Conservation (phyloP, 1,284 basidiomycete species). For the Microstroma glucosiphilum region DNA sequence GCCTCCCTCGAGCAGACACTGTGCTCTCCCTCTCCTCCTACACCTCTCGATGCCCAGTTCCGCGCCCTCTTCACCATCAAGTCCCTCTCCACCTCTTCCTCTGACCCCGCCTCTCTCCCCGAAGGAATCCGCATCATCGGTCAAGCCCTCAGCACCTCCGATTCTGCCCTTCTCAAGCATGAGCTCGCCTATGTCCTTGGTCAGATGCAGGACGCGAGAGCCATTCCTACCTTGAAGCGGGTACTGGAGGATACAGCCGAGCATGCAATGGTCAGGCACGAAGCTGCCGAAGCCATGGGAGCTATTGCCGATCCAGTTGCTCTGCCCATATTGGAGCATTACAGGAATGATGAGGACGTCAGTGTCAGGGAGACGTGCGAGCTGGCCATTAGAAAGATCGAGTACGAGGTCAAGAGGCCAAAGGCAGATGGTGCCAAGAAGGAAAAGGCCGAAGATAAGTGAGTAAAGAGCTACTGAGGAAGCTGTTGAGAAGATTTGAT, state of each 20-base stretch:
- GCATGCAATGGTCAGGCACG: conserved; percentile 97
- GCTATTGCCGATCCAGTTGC: conserved; percentile 72
- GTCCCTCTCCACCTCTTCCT: conserved; percentile 57
- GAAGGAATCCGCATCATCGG: conserved; percentile 74
- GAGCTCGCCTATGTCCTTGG: conserved; percentile 96
- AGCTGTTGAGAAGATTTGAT: not conserved
- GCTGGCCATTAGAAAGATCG: conserved; percentile 89
- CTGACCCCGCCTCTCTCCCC: conserved; percentile 22
- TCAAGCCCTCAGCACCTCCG: conserved; percentile 70
- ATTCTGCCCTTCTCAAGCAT: conserved; percentile 88
- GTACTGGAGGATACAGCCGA: conserved; percentile 67
- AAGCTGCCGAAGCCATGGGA: conserved; percentile 97
- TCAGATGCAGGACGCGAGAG: conserved; percentile 71
- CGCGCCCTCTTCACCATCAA: conserved; percentile 90
- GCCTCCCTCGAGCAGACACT: conserved; percentile 29
- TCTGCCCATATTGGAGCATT: conserved; percentile 67
- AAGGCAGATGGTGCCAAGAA: conserved; percentile 53
- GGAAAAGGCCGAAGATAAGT: conserved; percentile 47
- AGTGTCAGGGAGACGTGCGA: conserved; percentile 94
- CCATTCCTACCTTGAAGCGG: conserved; percentile 70
- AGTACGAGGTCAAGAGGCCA: conserved; percentile 62
- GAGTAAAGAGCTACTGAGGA: not conserved
- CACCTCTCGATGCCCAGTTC: conserved; percentile 81
- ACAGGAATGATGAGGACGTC: conserved; percentile 67
- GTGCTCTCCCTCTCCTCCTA: conserved; percentile 57